Base-by-base conservation (phyloP, 163 green algal species). In the Scenedesmus sp. region DNA sequence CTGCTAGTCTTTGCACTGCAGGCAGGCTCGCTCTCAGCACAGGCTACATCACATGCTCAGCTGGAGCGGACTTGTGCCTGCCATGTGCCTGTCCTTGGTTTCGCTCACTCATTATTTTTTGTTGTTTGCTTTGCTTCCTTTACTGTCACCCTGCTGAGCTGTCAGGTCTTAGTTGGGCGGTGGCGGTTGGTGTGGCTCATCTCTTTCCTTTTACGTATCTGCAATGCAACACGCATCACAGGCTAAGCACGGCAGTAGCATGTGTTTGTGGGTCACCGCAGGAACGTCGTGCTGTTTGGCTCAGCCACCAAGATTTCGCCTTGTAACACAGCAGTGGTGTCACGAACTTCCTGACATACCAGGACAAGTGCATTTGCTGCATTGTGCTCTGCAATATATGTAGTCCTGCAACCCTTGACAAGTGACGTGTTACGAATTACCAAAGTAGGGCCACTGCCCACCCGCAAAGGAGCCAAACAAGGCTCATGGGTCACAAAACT, bases 181-280 rank as follows among this genome's bases (percentile, higher is more conserved):
- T 40, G 65, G 20, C 30, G 65, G 9, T 76, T 76, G 24, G 22
- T 72, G 59, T 72, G 24, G 3, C 59, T 76, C 65, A 76, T 76
- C 30, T 76, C 30, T 76, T 76, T 40, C 65, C 26, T 76, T 76
- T 16, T 6, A 76, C 9, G 65, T 3, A 40, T 76, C 30, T 76
- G 65, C 30, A 76, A 76, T 40, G 26, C 65, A 76, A 76, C 65
- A 76, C 65, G 65, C 65, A n/a, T 76, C 65, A 76, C 65, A 76
- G 24, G 65, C 65, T 18, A 16, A 37, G 65, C 65, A 40, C 40
- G 59, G 65, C 65, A 76, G 65, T 24, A 76, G 65, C 65, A 76
- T 76, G 37, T 26, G 40, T 76, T 37, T 15, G 30, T 76, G 65
- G 65, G 65, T 76, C 16, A 70, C 22, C 3, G 30, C 65, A n/a